phyloP scores from a whole-genome alignment of 2,329 filamentous ascomycete species.

The Phialocephala sp. region DNA sequence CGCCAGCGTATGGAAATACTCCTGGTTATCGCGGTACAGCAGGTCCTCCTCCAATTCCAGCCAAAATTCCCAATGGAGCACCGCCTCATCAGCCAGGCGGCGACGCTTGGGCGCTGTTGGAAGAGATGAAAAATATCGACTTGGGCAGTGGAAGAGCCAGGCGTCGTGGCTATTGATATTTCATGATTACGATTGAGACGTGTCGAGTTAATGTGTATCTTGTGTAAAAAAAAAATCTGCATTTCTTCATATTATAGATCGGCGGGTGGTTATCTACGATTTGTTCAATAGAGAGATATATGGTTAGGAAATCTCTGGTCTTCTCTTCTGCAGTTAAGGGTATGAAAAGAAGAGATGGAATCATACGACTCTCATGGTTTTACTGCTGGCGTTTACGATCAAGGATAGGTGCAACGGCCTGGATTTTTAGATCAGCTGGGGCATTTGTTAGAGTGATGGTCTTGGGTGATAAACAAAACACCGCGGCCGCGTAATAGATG shows the following conservation, averaged over 20 bases:
- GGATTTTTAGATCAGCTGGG: slow-evolving; percentile 6
- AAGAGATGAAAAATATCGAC: slow-evolving; percentile 74
- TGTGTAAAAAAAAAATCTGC: slow-evolving; percentile 21
- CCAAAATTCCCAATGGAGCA: slow-evolving; percentile 68
- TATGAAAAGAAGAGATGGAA: slow-evolving; percentile 9
- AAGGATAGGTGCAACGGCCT: background rate
- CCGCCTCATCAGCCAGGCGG: slow-evolving; percentile 42
- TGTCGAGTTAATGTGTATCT: slow-evolving; percentile 19
- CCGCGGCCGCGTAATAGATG: background rate
- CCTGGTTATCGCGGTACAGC: slow-evolving; percentile 42
- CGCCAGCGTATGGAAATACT: slow-evolving; percentile 37
- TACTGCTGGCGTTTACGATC: slow-evolving; percentile 1
- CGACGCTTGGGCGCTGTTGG: slow-evolving; percentile 63
- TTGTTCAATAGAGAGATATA: slow-evolving; percentile 20
- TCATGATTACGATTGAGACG: slow-evolving; percentile 15
- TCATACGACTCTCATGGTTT: slow-evolving; percentile 7
- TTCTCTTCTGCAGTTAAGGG: slow-evolving; percentile 10
- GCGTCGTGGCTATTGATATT: slow-evolving; percentile 33
- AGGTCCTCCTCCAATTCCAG: slow-evolving; percentile 66
- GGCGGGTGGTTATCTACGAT: slow-evolving; percentile 12
- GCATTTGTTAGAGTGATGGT: background rate
- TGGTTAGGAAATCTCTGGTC: slow-evolving; percentile 7
- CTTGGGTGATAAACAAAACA: background rate
- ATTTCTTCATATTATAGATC: slow-evolving; percentile 23
- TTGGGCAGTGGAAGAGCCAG: slow-evolving; percentile 61